phyloP scores from a whole-genome alignment of 306 rosid genomes.

The Cucurbita moschata region DNA sequence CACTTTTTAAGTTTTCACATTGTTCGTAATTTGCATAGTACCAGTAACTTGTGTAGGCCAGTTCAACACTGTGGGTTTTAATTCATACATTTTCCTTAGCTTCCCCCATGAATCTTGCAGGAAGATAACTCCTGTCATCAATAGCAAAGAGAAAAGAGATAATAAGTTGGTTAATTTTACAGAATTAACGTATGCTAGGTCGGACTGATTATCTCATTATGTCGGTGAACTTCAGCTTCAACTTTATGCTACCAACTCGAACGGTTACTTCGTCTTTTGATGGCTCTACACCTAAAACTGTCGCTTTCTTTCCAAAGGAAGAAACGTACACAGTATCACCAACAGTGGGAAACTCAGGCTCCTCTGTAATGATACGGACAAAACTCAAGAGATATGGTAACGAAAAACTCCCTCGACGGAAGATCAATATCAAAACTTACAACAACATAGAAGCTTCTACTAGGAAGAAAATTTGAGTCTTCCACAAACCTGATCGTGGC shows the following conservation, averaged over 20 bases:
- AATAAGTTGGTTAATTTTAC: background rate
- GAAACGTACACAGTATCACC: constrained; percentile 56
- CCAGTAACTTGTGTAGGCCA: background rate
- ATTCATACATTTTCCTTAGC: background rate
- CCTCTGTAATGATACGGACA: constrained; percentile 30
- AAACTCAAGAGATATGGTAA: background rate
- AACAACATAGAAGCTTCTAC: background rate
- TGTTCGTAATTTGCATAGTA: background rate
- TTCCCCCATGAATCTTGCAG: background rate
- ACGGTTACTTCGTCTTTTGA: constrained; percentile 64
- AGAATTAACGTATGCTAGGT: background rate
- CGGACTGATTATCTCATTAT: constrained; percentile 23
- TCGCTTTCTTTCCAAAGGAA: constrained; percentile 58
- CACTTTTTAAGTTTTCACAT: background rate
- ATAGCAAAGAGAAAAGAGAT: background rate
- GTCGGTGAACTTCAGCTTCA: constrained; percentile 59
- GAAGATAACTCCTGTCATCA: background rate
- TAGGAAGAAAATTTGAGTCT: background rate
- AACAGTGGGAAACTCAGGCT: constrained; percentile 44
- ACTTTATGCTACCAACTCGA: constrained; percentile 73
- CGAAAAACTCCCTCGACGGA: background rate
- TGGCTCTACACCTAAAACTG: constrained; percentile 50
- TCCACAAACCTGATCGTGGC: constrained; percentile 36
- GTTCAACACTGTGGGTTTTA: too few relatives aligned
- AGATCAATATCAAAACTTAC: background rate